These are phyloP conservation scores for Berkeleyomyces basicola DNA, from an alignment of 2,329 filamentous ascomycete species.

Conservation along the genomic window DNA sequence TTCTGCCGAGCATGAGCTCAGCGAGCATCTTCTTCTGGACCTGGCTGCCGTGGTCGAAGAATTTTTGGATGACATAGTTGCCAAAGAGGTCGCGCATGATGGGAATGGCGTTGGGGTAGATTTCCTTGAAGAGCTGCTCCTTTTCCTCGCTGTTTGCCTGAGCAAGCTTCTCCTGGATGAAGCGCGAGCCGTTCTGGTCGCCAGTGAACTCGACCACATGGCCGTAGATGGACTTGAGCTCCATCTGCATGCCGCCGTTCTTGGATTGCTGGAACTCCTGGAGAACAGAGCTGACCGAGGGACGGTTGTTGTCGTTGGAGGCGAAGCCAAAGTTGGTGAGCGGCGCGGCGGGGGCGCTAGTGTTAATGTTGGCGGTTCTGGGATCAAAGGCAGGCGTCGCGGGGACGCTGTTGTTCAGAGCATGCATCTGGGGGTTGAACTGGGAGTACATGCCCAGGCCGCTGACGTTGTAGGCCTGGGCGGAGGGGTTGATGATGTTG, in stretches of 20 bases:
- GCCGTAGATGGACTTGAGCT: slow-evolving; percentile 76
- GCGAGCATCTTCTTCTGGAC: slow-evolving; percentile 79
- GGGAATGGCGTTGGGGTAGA: slow-evolving; percentile 67
- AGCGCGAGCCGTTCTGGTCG: slow-evolving; percentile 87
- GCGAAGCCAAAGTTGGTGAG: background rate
- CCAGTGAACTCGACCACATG: slow-evolving; percentile 90
- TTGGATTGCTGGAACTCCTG: slow-evolving; percentile 64
- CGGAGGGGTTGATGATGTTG: background rate
- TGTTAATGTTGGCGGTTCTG: background rate
- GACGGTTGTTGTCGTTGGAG: slow-evolving; percentile 22
- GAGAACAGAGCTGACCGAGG: slow-evolving; percentile 41
- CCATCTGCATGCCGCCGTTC: slow-evolving; percentile 57
- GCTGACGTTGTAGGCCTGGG: background rate
- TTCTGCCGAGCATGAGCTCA: slow-evolving; percentile 71
- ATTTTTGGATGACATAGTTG: slow-evolving; percentile 96
- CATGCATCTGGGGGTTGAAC: slow-evolving; percentile 1
- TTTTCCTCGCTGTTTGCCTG: slow-evolving; percentile 93
- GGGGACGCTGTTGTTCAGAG: background rate
- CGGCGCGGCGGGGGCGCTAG: background rate
- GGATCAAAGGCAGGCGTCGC: background rate
- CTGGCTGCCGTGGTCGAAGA: slow-evolving; percentile 92
- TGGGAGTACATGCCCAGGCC: background rate
- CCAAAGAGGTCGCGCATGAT: slow-evolving; percentile 95
- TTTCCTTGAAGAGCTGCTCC: slow-evolving; percentile 74
- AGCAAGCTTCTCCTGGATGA: slow-evolving; percentile 86